A percentile compares a stretch with the other conserved stretches of the same genome.
Evolutionary conservation across 164 flowering plant species (phyloP).

Genomic region (Kalanchoe fedtschenkoi): DNA sequence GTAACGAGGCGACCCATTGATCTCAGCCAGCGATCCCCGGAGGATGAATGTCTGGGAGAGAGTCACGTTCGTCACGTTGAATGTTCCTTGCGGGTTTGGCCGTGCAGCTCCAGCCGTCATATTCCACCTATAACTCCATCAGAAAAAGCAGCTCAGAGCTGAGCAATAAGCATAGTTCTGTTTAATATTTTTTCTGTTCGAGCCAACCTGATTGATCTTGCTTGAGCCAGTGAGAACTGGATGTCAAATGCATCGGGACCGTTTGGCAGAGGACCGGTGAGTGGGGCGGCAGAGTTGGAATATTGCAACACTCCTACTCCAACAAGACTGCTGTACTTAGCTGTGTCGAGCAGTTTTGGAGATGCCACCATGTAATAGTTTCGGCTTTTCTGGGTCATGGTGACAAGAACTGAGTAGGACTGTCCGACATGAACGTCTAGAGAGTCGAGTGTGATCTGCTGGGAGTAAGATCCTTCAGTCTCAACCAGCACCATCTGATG

Average conservation of each 20-base stretch:
- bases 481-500: conserved; percentile 61
- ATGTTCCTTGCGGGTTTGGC: conserved; percentile 74
- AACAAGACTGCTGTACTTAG: conserved; percentile 2
- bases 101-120: conserved; percentile 65
- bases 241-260: conserved; percentile 46
- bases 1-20: conserved; percentile 16
- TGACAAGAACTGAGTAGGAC: conserved; percentile 59
- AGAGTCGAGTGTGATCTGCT: conserved; percentile 37
- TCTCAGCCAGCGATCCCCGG: conserved; percentile 15
- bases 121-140: conserved; percentile 36
- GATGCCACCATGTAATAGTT: conserved; percentile 54
- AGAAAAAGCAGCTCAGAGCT: neutral
- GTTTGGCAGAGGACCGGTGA: conserved; percentile 23
- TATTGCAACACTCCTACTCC: conserved; percentile 40
- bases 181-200: conserved; percentile 8
- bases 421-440: conserved; percentile 67
- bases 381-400: conserved; percentile 30
- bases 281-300: conserved; percentile 17
- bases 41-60: conserved; percentile 42
- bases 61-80: conserved; percentile 39
- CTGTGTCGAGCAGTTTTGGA: conserved; percentile 26
- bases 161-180: neutral
- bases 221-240: conserved; percentile 44
- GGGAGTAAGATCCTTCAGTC: conserved; percentile 68
- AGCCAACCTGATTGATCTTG: conserved; percentile 59